Evolutionary conservation across 768 basidiomycete genomes (phyloP), one percentile per base, ranked within the genome.

Genomic region (Tulasnella sp.): DNA sequence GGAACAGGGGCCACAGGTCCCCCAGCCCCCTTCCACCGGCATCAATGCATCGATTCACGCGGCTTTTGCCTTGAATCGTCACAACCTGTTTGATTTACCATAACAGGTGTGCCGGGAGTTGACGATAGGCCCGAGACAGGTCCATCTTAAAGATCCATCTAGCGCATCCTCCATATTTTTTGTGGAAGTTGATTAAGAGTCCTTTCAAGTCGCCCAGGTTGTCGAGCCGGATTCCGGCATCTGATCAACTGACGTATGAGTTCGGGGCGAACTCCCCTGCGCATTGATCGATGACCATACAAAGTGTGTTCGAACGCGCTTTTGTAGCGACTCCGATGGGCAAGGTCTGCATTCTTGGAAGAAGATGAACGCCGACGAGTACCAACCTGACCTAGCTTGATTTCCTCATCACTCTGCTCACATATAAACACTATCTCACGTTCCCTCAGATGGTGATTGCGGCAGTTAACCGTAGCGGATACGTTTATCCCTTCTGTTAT

Each of bases 71-170:
- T 30, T 71, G 67, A 0, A 65, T 66, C n/a, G 64, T 64, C 5
- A 72, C 65, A 0, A 75, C 54, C 38, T 77, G 76, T 15, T 72
- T 73, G 0, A 77, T 60, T 48, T 78, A 73, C 76, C 75, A 77
- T 0, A 65, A 42, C 0, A 70, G 73, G 47, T 76, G 71, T 62
- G 75, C 66, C 0, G 75, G 77, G 8, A 75, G 52, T 0, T 68
- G 67, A 0, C 70, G 63, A 30, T 75, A 78, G 0, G 76, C 77
- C 11, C 72, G 65, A 0, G 68, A 58, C 0, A 78, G 68, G 51
- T 78, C 73, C 0, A 72, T 71, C 34, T 76, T 77, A 64, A 67
- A 75, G 0, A 70, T 24, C 4, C 42, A 41, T 43, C 24, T 19
- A 15, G 23, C 58, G 19, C 26, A 32, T 30, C 45, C 23, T 27